These are phyloP conservation scores for Penicillium oxalicum DNA, from an alignment of 2,329 filamentous ascomycete species.

Conservation along the genomic window DNA sequence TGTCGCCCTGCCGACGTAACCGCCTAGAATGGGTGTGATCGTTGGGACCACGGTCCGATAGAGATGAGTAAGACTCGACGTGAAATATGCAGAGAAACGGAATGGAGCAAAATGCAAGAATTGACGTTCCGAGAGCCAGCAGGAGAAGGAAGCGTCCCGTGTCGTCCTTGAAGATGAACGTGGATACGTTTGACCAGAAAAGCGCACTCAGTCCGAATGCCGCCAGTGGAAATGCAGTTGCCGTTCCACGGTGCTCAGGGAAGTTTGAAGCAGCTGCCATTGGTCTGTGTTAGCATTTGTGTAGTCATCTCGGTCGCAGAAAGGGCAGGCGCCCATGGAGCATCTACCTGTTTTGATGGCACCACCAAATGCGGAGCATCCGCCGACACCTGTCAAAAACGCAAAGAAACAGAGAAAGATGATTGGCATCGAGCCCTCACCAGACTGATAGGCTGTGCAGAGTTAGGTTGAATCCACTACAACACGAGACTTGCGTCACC, in stretches of 20 bases:
- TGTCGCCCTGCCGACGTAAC: slow-evolving; percentile 27
- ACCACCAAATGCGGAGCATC: slow-evolving; percentile 84
- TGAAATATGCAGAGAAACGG: slow-evolving; percentile 76
- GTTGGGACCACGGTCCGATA: slow-evolving; percentile 28
- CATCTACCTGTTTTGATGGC: slow-evolving; percentile 65
- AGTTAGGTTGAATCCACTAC: background rate
- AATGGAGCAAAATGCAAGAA: slow-evolving; percentile 68
- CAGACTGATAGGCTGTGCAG: slow-evolving; percentile 61
- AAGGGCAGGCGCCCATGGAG: background rate
- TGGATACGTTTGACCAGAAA: slow-evolving; percentile 81
- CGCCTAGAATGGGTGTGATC: slow-evolving; percentile 30
- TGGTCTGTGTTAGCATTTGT: slow-evolving; percentile 7
- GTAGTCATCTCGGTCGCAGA: background rate
- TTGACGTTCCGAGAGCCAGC: slow-evolving; percentile 71
- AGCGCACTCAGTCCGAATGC: slow-evolving; percentile 94
- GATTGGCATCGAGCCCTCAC: slow-evolving; percentile 52
- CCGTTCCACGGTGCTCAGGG: slow-evolving; percentile 83
- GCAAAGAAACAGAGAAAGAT: slow-evolving; percentile 69
- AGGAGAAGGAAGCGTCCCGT: slow-evolving; percentile 76
- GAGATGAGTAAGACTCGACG: slow-evolving; percentile 40
- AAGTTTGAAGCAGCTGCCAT: slow-evolving; percentile 75
- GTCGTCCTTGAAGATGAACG: slow-evolving; percentile 72
- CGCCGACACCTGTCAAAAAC: slow-evolving; percentile 79
- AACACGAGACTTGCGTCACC: slow-evolving; percentile 1
- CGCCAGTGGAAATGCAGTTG: slow-evolving; percentile 86